Evolutionary conservation across 208 protist genomes (phyloP), one percentile per base, ranked within the genome.

Genomic region (Porcisia hertigi): DNA sequence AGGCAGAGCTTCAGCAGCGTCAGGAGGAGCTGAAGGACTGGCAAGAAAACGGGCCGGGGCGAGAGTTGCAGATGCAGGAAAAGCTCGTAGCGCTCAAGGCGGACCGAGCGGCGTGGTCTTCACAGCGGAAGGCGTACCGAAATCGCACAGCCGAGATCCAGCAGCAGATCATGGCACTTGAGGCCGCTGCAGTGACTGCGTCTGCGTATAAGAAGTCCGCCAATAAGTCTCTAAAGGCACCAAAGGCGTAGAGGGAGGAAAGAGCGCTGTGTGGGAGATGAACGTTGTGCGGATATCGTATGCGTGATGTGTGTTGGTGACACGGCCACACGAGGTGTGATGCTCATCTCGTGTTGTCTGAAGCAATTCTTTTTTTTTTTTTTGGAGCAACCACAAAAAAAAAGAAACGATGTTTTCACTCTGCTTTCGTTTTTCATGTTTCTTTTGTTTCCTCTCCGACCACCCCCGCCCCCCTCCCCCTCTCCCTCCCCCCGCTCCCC

Each of bases 41-140:
- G 84, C 77, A 84, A 65, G 75, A 85, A 62, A 91, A 94, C 62
- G 83, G 83, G 36, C 70, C 79, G 16, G 72, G 67, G 60, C 90
- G 92, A 14, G 89, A 94, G 88, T 80, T 52, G 58, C 67, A 66
- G 66, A 88, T 86, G 77, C 80, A 84, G 47, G 71, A 82, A 71
- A 47, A 83, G 69, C 80, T 94, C 25, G 62, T 71, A 20, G 81
- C 77, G 49, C 70, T 91, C 39, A 87, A 89, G 75, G 81, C 80
- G 72, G 90, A 94, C n/a, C 74, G 81, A 72, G 71, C 77, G 52
- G 77, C 84, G n/a, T 95, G 90, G 91, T 57, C 73, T 7, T 62
- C 72, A 34, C 91, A 95, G 88, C 83, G 88, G 9, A 86, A 86
- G 71, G 84, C 87, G 83, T 93, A 93, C 80, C 71, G 78, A 23